Evolutionary conservation across 768 basidiomycete genomes (phyloP).

Genomic region (Hydnomerulius pinastri): DNA sequence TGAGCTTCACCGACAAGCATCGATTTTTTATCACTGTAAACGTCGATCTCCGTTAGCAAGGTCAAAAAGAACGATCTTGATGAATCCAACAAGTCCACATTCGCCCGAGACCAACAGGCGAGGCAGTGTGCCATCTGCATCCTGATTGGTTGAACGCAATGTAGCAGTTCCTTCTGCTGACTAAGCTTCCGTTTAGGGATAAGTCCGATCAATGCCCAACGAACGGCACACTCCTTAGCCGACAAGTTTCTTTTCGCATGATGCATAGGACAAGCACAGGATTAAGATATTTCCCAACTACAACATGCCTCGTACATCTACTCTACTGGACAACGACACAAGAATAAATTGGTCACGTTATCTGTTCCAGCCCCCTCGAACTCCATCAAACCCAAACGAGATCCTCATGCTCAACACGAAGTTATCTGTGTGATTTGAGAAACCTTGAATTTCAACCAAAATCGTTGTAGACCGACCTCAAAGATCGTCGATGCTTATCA

Average conservation of each 20-base stretch:
- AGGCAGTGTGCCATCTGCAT: conserved; percentile 30
- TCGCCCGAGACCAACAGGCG: conserved; percentile 11
- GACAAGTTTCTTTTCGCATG: no score
- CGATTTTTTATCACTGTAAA: conserved; percentile 1
- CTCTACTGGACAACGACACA: not conserved
- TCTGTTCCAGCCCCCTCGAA: not conserved
- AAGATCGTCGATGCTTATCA: conserved; percentile 46
- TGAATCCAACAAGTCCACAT: conserved; percentile 17
- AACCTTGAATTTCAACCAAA: not conserved
- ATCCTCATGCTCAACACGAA: conserved; percentile 18
- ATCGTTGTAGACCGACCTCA: conserved; percentile 15
- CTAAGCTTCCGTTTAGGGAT: no score
- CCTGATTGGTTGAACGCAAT: conserved; percentile 24
- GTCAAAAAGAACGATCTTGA: not conserved
- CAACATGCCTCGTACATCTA: not conserved
- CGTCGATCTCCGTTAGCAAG: conserved; percentile 2
- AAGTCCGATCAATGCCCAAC: no score
- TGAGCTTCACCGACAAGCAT: conserved; percentile 1
- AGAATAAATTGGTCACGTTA: not conserved
- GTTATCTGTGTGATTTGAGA: conserved; percentile 6
- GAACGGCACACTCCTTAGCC: no score
- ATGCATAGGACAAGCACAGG: no score
- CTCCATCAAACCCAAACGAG: not conserved
- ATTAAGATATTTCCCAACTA: conserved; percentile 13
- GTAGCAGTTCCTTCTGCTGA: no score